Percentiles rank a stretch among this genome's conserved stretches.
Evolutionary conservation across 2,329 filamentous ascomycete genomes (phyloP).

Genomic region (Calonectria hongkongensis): DNA sequence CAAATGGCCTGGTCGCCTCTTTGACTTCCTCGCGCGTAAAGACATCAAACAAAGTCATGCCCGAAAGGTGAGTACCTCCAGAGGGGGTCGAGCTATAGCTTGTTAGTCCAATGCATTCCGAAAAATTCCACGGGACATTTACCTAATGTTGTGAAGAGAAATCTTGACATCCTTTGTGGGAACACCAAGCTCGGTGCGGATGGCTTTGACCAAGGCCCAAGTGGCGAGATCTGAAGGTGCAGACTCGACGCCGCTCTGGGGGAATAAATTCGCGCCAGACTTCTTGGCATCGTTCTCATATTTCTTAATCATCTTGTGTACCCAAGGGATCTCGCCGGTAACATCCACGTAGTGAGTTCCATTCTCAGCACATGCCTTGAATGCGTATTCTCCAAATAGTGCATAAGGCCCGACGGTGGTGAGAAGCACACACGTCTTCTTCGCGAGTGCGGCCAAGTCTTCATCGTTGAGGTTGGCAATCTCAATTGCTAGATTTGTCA

Average conservation of each 20-base stretch:
- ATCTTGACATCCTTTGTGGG: slow-evolving; percentile 73
- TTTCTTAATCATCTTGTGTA: slow-evolving; percentile 75
- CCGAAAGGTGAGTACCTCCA: slow-evolving; percentile 81
- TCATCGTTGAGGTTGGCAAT: slow-evolving; percentile 67
- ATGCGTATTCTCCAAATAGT: slow-evolving; percentile 73
- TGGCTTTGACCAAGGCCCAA: slow-evolving; percentile 70
- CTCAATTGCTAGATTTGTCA: slow-evolving; percentile 67
- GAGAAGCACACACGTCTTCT: slow-evolving; percentile 75
- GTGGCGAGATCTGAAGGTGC: slow-evolving; percentile 76
- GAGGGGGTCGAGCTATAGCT: slow-evolving; percentile 66
- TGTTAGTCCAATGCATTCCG: slow-evolving; percentile 31
- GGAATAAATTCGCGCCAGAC: slow-evolving; percentile 76
- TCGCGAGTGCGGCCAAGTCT: slow-evolving; percentile 69
- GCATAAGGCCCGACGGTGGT: slow-evolving; percentile 77
- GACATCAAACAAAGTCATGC: slow-evolving; percentile 75
- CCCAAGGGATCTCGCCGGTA: slow-evolving; percentile 77
- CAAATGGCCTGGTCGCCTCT: slow-evolving; percentile 69
- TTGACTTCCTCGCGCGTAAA: slow-evolving; percentile 70
- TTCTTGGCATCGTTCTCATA: slow-evolving; percentile 72
- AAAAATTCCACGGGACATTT: slow-evolving; percentile 39
- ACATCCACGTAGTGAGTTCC: slow-evolving; percentile 80
- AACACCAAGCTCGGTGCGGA: slow-evolving; percentile 70
- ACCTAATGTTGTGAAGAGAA: slow-evolving; percentile 66
- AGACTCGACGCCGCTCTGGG: slow-evolving; percentile 78
- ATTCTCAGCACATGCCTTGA: slow-evolving; percentile 76